phyloP scores from a whole-genome alignment of 768 basidiomycete species.

The Collybia sordida region DNA sequence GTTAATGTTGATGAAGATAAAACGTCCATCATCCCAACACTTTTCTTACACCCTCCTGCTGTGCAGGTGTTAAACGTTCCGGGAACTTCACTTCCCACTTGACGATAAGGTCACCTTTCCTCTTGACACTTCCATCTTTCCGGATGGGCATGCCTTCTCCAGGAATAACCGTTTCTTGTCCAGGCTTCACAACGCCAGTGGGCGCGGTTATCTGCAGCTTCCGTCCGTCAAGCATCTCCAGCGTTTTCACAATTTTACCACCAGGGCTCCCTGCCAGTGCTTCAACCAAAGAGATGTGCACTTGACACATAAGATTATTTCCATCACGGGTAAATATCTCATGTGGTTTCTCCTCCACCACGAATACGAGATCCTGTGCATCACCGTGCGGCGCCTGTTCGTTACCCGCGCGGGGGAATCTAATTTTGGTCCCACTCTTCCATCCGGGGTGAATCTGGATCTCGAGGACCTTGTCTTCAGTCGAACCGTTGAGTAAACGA shows the following conservation, averaged over 20 bases:
- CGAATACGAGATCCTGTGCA: slow-evolving; percentile 90
- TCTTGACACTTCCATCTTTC: slow-evolving; percentile 66
- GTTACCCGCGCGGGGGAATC: slow-evolving; percentile 86
- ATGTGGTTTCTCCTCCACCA: slow-evolving; percentile 95
- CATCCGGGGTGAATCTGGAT: slow-evolving; percentile 84
- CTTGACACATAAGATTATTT: slow-evolving; percentile 67
- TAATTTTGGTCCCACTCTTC: slow-evolving; percentile 95
- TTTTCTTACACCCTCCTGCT: slow-evolving; percentile 80
- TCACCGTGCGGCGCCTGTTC: slow-evolving; percentile 59
- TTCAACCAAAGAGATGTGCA: slow-evolving; percentile 77
- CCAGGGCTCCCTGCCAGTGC: slow-evolving; percentile 62
- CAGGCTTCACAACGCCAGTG: slow-evolving; percentile 69
- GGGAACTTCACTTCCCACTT: slow-evolving; percentile 89
- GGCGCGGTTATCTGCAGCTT: slow-evolving; percentile 71
- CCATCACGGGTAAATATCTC: slow-evolving; percentile 72
- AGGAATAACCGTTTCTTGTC: slow-evolving; percentile 63
- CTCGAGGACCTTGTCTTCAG: slow-evolving; percentile 86
- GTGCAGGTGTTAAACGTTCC: slow-evolving; percentile 63
- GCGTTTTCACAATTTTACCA: slow-evolving; percentile 41
- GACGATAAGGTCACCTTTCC: slow-evolving; percentile 83
- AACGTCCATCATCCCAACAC: slow-evolving; percentile 43
- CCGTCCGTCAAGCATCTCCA: slow-evolving; percentile 81
- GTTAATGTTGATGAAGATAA: too few relatives aligned
- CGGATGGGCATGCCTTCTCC: slow-evolving; percentile 93
- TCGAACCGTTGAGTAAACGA: slow-evolving; percentile 63